These are phyloP conservation scores for Caloboletus firmus DNA, from an alignment of 1,284 basidiomycete genomes.

Conservation along the genomic window DNA sequence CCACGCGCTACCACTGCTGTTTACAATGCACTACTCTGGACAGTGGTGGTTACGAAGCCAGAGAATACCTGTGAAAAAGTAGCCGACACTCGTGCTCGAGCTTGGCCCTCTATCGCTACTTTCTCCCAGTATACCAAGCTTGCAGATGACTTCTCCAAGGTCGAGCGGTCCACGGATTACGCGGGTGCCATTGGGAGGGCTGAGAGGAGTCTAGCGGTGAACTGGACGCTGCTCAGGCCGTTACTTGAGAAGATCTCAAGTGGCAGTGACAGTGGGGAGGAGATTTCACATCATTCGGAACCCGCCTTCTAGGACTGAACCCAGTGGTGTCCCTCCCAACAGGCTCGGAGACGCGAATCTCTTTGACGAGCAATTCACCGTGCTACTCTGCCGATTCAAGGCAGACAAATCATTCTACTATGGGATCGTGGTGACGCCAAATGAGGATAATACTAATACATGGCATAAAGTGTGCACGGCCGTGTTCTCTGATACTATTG, in stretches of 20 bases:
- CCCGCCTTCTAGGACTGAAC: neutral
- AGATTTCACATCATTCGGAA: neutral
- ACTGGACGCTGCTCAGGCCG: neutral
- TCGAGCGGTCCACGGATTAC: conserved; percentile 2
- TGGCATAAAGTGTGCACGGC: neutral
- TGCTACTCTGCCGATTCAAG: neutral
- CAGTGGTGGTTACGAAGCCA: conserved; percentile 2
- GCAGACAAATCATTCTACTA: neutral
- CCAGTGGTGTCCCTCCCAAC: neutral
- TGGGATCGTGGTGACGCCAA: neutral
- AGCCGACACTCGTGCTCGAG: neutral
- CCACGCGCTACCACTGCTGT: neutral
- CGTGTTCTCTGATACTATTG: neutral
- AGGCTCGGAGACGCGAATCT: neutral
- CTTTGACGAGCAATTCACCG: neutral
- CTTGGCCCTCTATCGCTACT: neutral
- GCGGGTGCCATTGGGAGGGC: neutral
- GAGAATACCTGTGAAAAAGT: neutral
- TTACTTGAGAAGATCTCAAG: neutral
- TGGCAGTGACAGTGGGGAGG: too few relatives aligned
- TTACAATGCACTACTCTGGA: conserved; percentile 4
- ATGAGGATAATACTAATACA: neutral
- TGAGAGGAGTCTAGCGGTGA: neutral
- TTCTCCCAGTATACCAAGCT: conserved; percentile 1
- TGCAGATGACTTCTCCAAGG: conserved; percentile 6